Evolutionary conservation across 2,329 filamentous ascomycete genomes (phyloP).

Genomic region (Botrytis galanthina): DNA sequence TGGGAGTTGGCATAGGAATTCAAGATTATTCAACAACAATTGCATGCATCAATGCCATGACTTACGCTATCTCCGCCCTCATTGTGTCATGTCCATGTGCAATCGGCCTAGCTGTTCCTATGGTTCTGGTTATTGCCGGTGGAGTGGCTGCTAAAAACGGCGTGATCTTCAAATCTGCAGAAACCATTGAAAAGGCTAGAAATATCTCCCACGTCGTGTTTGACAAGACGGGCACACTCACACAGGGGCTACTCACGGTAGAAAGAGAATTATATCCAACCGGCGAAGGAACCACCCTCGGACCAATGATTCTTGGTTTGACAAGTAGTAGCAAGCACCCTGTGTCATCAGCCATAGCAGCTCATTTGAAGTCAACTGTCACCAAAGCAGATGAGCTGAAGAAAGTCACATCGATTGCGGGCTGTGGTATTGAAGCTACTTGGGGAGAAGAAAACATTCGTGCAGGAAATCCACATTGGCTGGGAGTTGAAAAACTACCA

Average conservation of each 20-base stretch:
- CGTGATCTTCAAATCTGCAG: conserved; percentile 66
- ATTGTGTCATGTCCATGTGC: conserved; percentile 79
- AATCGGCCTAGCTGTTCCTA: conserved; percentile 67
- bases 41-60: conserved; percentile 60
- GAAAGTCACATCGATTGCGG: conserved; percentile 40
- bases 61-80: conserved; percentile 65
- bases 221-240: conserved; percentile 79
- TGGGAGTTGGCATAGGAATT: conserved; percentile 53
- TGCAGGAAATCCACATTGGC: too few species aligned
- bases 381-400: too few species aligned
- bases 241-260: conserved; percentile 53
- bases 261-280: conserved; percentile 40
- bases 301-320: conserved; percentile 40
- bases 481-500: too few species aligned
- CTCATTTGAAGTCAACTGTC: conserved; percentile 39
- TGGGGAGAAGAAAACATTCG: not conserved
- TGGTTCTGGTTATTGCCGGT: conserved; percentile 71
- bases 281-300: conserved; percentile 27
- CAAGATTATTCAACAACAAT: conserved; percentile 45
- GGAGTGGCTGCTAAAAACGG: conserved; percentile 64
- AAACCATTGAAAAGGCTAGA: conserved; percentile 60
- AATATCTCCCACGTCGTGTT: conserved; percentile 68
- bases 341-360: conserved; percentile 36
- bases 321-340: conserved; percentile 28
- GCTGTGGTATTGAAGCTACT: conserved; percentile 47